Base-by-base conservation (phyloP, 208 protist species). In the Strigomonas oncopelti region DNA sequence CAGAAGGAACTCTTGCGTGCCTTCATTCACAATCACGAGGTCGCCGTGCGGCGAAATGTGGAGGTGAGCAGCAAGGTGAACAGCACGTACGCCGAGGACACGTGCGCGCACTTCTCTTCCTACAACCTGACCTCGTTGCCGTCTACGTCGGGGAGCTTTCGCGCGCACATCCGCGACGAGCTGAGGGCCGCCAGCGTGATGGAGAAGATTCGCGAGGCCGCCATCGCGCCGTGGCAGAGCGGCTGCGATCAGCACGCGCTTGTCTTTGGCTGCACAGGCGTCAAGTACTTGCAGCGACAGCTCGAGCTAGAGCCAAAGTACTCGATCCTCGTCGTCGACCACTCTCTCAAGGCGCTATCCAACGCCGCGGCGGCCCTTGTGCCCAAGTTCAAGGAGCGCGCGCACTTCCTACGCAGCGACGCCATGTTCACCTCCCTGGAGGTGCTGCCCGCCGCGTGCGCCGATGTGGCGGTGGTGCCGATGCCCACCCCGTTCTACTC, bases 401-500 rank as follows among this genome's bases (percentile, higher is more conserved):
- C 90, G 11, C 76, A 66, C 16, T 92, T 93, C 64, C 60, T 95
- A 20, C 90, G 90, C 27, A 78, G 77, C 24, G 90, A 95, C 27
- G 78, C 87, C 24, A 83, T 90, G 76, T 92, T 92, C 54, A 29
- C 83, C n/a, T 71, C 74, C 22, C 78, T 90, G 22, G 32, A 57
- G 45, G 69, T 95, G 53, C 61, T 95, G 36, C 73, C 51, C 24
- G 42, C 64, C 20, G 69, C 45, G 24, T 70, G 61, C 9, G 77
- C 74, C 16, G 90, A 95, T 51, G 71, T 90, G 11, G 84, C 78
- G 20, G 71, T 95, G 0, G 80, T 78, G 36, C 81, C 90, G 7
- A 91, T 92, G 86, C 90, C 90, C 11, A 69, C 82, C 25, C 90
- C 90, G 1, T 89, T 89, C 59, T 84, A 72, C 75, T 81, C 81